phyloP scores from a whole-genome alignment of 1,139 yeast species.

The Chernovozyma sophiae-reginae region DNA sequence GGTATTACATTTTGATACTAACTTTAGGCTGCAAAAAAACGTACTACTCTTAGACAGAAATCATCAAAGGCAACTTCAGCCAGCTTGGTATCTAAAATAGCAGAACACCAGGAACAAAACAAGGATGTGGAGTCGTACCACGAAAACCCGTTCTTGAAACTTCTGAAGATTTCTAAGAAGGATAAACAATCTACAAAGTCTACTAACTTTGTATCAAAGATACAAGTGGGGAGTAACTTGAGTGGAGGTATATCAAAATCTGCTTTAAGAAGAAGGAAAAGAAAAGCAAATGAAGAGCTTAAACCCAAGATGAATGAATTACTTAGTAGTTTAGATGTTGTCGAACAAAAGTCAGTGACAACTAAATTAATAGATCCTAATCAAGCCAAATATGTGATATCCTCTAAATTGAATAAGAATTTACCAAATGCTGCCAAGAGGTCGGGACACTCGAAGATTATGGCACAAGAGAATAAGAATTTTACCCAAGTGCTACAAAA shows the following conservation, averaged over 20 bases:
- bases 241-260: constrained; percentile 57
- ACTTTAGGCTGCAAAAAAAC: constrained; percentile 36
- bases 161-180: constrained; percentile 49
- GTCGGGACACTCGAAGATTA: constrained; percentile 53
- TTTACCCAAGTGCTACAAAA: constrained; percentile 54
- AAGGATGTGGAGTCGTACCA: constrained; percentile 17
- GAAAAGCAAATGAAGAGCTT: constrained; percentile 58
- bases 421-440: constrained; percentile 57
- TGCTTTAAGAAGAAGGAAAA: constrained; percentile 59
- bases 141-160: constrained; percentile 53
- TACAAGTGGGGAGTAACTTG: constrained; percentile 30
- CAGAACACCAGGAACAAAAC: constrained; percentile 21
- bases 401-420: constrained; percentile 15
- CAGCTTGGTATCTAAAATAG: constrained; percentile 20
- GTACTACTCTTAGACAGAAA: constrained; percentile 34
- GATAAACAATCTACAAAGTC: constrained; percentile 44
- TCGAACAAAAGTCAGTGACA: constrained; percentile 10
- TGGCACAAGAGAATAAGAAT: constrained; percentile 50
- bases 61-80: constrained; percentile 19
- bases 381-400: background rate
- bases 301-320: constrained; percentile 66
- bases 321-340: constrained; percentile 46
- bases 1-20: too few species aligned
- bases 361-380: background rate
- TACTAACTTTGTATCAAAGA: constrained; percentile 25